Conservation (phyloP, 2,329 filamentous ascomycete species). For the Hymenoscyphus scutula region DNA sequence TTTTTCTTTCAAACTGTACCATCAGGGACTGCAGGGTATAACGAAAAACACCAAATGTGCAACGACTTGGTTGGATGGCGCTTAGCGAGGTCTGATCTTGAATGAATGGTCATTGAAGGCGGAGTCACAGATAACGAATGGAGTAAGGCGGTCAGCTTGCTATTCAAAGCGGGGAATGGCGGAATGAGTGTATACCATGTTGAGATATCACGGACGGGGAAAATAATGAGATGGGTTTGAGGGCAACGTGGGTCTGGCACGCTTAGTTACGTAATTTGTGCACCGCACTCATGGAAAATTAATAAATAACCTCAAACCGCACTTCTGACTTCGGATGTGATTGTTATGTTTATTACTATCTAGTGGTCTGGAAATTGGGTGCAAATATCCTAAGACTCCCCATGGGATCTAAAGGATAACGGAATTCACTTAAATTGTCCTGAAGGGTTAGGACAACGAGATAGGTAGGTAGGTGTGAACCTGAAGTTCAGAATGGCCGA, state of each 20-base stretch:
- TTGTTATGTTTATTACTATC: neutral
- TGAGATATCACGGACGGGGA: neutral
- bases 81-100: conserved; percentile 18
- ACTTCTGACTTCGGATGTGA: neutral
- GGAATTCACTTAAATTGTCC: no score
- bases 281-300: neutral
- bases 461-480: no score
- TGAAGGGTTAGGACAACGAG: no score
- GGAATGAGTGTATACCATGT: conserved; percentile 1
- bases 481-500: no score
- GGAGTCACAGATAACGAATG: neutral
- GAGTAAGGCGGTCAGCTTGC: neutral
- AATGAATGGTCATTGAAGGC: neutral
- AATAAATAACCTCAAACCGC: conserved; percentile 3
- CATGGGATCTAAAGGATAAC: no score
- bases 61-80: conserved; percentile 21
- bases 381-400: no score
- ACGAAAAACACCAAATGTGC: conserved; percentile 24
- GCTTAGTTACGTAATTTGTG: neutral
- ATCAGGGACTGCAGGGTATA: conserved; percentile 27
- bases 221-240: conserved; percentile 1
- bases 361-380: no score
- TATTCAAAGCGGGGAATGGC: neutral
- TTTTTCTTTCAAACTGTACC: conserved; percentile 28
- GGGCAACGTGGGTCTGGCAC: neutral